Percentiles rank a stretch among this genome's conserved stretches.
These are phyloP conservation scores for Symmetrospora coprosmae DNA, from an alignment of 768 basidiomycete species.

Conservation along the genomic window DNA sequence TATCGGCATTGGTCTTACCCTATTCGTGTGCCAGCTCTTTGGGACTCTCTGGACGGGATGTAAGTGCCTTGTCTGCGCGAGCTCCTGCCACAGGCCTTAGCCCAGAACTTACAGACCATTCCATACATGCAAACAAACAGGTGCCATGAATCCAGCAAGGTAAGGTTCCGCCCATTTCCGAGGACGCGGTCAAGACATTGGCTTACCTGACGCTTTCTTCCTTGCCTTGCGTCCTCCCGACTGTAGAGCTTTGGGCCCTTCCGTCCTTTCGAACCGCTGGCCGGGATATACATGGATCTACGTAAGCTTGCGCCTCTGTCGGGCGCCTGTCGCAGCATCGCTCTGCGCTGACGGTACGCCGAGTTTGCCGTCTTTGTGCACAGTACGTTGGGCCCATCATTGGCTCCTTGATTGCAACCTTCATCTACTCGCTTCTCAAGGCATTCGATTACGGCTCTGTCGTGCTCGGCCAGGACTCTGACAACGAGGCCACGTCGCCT, in stretches of 20 bases:
- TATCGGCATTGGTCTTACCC: conserved; percentile 37
- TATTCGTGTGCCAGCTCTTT: conserved; percentile 28
- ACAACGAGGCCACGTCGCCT: not conserved
- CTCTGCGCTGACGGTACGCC: too few relatives aligned
- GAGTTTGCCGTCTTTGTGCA: too few relatives aligned
- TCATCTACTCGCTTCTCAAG: conserved; percentile 19
- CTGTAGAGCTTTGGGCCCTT: conserved; percentile 18
- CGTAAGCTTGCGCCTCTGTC: too few relatives aligned
- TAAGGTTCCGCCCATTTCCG: too few relatives aligned
- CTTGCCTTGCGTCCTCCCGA: not conserved
- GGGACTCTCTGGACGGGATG: conserved; percentile 27
- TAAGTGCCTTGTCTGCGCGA: not conserved
- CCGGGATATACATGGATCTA: conserved; percentile 26
- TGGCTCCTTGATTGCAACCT: conserved; percentile 20
- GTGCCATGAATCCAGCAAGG: not conserved
- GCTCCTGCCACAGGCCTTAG: not conserved
- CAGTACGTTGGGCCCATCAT: conserved; percentile 22
- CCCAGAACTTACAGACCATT: too few relatives aligned
- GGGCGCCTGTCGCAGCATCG: too few relatives aligned
- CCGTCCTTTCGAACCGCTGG: conserved; percentile 20
- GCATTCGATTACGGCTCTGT: conserved; percentile 23
- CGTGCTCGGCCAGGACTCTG: conserved; percentile 20
- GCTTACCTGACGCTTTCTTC: not conserved
- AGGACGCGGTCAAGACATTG: too few relatives aligned
- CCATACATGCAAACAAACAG: too few relatives aligned